Conservation (phyloP, 2,329 filamentous ascomycete genomes). For the Chrysosporium queenslandicum region DNA sequence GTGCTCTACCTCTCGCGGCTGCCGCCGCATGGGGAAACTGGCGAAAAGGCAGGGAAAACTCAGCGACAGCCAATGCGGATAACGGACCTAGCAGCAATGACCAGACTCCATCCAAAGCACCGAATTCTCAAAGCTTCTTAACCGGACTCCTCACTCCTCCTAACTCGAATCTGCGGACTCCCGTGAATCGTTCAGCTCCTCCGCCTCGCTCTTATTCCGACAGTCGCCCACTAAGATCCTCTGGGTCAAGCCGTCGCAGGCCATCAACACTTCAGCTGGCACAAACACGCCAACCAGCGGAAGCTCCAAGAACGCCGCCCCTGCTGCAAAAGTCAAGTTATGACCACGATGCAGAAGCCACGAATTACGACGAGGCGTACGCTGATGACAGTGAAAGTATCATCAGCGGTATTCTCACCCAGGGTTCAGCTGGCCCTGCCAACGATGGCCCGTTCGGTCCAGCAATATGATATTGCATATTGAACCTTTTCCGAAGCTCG, state of each 20-base stretch:
- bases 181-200: slow-evolving; percentile 34
- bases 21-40: slow-evolving; percentile 97
- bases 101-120: slow-evolving; percentile 52
- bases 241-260: slow-evolving; percentile 20
- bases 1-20: slow-evolving; percentile 67
- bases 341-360: slow-evolving; percentile 49
- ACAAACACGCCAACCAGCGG: slow-evolving; percentile 15
- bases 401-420: slow-evolving; percentile 19
- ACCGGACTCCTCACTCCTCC: slow-evolving; percentile 86
- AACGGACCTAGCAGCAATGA: slow-evolving; percentile 18
- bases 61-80: slow-evolving; percentile 34
- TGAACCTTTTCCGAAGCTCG: neutral
- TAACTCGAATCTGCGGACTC: slow-evolving; percentile 58
- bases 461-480: slow-evolving; percentile 13
- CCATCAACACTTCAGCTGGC: slow-evolving; percentile 26
- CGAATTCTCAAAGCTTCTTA: slow-evolving; percentile 51
- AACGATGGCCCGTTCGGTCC: slow-evolving; percentile 17
- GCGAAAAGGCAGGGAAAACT: slow-evolving; percentile 58
- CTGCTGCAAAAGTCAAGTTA: slow-evolving; percentile 48
- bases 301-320: slow-evolving; percentile 42
- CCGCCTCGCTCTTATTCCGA: slow-evolving; percentile 23
- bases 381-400: slow-evolving; percentile 44
- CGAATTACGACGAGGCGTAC: slow-evolving; percentile 39
- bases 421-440: neutral
- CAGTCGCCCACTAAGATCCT: slow-evolving; percentile 27